A percentile compares a stretch with the other conserved stretches of the same genome.
phyloP scores from a whole-genome alignment of 163 green algal genomes.

The Coccomyxa subellipsoidea region DNA sequence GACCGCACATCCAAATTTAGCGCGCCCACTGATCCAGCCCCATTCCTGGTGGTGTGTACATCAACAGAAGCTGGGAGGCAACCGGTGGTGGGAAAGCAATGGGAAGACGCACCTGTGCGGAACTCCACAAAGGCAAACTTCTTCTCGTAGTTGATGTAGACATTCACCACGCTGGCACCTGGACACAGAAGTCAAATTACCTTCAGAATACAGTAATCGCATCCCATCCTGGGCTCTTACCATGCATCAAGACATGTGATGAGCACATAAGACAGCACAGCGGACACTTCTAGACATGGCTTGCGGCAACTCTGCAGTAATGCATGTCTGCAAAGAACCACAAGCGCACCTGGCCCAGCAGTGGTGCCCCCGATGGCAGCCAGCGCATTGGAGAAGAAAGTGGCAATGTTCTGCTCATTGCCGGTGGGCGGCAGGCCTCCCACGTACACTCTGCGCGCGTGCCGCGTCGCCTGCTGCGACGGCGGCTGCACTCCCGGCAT shows the following conservation, averaged over 20 bases:
- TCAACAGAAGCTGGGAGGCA: not conserved
- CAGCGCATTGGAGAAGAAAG: constrained; percentile 91
- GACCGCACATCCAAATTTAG: no score
- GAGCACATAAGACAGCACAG: no score
- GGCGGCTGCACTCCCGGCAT: constrained; percentile 22
- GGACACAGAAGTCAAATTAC: not conserved
- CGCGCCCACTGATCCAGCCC: no score
- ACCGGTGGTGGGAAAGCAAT: not conserved
- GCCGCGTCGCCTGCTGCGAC: constrained; percentile 86
- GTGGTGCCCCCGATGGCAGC: constrained; percentile 86
- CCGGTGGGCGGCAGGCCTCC: constrained; percentile 84
- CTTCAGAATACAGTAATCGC: not conserved
- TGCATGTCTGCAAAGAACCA: no score
- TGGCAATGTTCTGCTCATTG: constrained; percentile 82
- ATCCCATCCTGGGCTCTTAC: no score
- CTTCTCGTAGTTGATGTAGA: constrained; percentile 98
- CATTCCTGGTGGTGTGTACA: no score
- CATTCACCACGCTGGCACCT: constrained; percentile 81
- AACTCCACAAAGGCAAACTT: constrained; percentile 99
- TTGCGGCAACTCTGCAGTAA: no score
- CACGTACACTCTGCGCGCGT: constrained; percentile 93
- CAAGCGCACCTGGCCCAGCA: constrained; percentile 60
- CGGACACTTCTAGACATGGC: no score
- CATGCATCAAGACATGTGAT: no score
- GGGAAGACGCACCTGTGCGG: constrained; percentile 60